Base-by-base conservation (phyloP, 371 early-diverging fungal species). In the Dichotomocladium elegans region DNA sequence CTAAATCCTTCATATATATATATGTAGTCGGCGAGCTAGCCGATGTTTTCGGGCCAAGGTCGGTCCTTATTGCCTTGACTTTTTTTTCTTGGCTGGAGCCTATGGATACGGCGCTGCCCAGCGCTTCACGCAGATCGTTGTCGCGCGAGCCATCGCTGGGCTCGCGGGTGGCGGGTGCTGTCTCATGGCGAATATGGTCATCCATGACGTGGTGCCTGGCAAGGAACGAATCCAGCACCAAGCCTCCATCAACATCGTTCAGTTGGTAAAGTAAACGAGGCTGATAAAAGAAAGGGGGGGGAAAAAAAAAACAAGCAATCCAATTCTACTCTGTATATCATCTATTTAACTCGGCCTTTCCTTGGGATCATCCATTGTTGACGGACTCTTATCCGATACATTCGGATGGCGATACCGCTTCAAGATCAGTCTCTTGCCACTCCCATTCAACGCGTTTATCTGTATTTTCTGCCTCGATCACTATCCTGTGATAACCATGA, bases 61-160 rank as follows among this genome's bases (percentile, higher is more conserved):
- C 17, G 22, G 41, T 52, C 34, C 41, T 52, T 12, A 7, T 52
- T 15, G 19, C 43, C n/a, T 28, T 43, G 5, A 41, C 37, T 15
- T 33, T 37, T n/a, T 52, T n/a, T 52, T 52, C 15, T 43, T 52
- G 4, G 14, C 43, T 24, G 53, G 53, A 2, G 79, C 81, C 4
- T 55, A 68, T 5, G 53, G 79, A 44, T 81, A 83, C 25, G 87
- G 85, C 40, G 69, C 76, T 43, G 73, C 85, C 0, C 66, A 49
- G 12, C 68, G 61, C 15, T 64, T 86, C 72, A 78, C 75, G 48
- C 61, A 79, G 66, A 73, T 95, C 17, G 91, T 93, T 27, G 59
- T 82, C 15, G 85, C 82, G 10, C 78, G 94, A 33, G 89, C 85
- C 3, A 55, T 90, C 24, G 81, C 89, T 8, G 92, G 92, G 12